Evolutionary conservation across 2,329 filamentous ascomycete species (phyloP), one percentile per base, ranked within the genome.

Genomic region (Hypoxylon sp.): DNA sequence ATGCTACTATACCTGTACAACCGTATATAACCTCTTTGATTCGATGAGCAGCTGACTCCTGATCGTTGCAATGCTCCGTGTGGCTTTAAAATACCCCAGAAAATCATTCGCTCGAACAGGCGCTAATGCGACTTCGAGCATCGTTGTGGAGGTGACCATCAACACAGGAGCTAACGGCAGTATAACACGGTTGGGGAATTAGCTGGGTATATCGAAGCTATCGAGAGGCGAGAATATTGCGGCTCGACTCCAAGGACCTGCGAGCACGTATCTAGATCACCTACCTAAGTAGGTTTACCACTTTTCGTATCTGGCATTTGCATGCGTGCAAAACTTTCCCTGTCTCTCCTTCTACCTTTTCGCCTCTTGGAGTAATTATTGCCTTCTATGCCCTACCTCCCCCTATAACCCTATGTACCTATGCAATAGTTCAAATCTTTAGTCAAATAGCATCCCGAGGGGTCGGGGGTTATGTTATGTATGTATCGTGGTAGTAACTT

Each of bases 121-220:
- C 45, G 23, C 60, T 43, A 50, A 56, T 49, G 45, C 48, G 34
- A 56, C 32, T 21, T 19, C 17, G 46, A 48, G 19, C 53, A 58
- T 25, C 45, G 2, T 17, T 7, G 48, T 55, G 38, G 13, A 59
- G 36, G 60, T 51, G 63, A 48, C 41, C 46, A 56, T 45, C 58
- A 58, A 51, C 53, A 28, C 10, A 46, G 55, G 28, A 45, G 14
- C 51, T 30, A 30, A 43, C 46, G 57, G 41, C 34, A 43, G 4
- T 49, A 36, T 34, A 28, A 30, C 36, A 25, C 59, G 34, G n/a
- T 32, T 60, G 17, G 19, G 30, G 5, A 28, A 30, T 36, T 11
- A 28, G 30, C 19, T 58, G 41, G n/a, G 34, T 19, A n/a, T 21
- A 5, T 30, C 10, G 6, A 25, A 41, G 17, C 38, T 43, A 11